Base-by-base conservation (phyloP, 768 basidiomycete genomes). In the Tephrocybe rancida region DNA sequence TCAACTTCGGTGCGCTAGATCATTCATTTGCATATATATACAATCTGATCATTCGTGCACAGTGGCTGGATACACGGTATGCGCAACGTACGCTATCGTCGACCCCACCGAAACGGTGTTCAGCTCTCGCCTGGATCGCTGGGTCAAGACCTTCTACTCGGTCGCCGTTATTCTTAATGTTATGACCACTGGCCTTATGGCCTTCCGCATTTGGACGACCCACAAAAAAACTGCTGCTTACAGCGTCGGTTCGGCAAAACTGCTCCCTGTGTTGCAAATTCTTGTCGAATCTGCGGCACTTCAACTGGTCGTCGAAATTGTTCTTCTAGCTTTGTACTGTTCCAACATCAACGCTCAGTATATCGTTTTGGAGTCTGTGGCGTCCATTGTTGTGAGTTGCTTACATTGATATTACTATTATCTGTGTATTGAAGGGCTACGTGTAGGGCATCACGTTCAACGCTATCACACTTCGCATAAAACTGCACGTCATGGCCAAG, bases 61-160 rank as follows among this genome's bases (percentile, higher is more conserved):
- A 55, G 53, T 55, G 13, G 53, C 53, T 42, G 53, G 53, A 16
- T 55, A 55, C 32, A 55, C 48, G 11, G 53, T 55, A 9, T 55
- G 53, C 27, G 53, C 47, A 22, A 48, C 48, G 3, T 55, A 49
- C 24, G 39, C 37, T 34, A 34, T 39, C 25, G 53, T 55, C 24
- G 53, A 55, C 24, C 53, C 53, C 3, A 55, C 53, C 9, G 47
- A 44, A 22, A 55, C 53, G 5, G 53, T 55, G 14, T 55, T 55
- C 34, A 49, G 42, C 18, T 34, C 53, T 24, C 53, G 53, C 5
- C 18, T 55, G 32, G 42, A 48, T 34, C 29, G 14, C 26, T 55
- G 53, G 53, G 49, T 55, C 29, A 55, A 37, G 42, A 55, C 47
- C 1, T 55, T 55, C 22, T 55, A 55, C 22, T 55, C 53, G 10